Evolutionary conservation across 768 basidiomycete species (phyloP), one percentile per base, ranked within the genome.

Genomic region (Suillus subluteus): DNA sequence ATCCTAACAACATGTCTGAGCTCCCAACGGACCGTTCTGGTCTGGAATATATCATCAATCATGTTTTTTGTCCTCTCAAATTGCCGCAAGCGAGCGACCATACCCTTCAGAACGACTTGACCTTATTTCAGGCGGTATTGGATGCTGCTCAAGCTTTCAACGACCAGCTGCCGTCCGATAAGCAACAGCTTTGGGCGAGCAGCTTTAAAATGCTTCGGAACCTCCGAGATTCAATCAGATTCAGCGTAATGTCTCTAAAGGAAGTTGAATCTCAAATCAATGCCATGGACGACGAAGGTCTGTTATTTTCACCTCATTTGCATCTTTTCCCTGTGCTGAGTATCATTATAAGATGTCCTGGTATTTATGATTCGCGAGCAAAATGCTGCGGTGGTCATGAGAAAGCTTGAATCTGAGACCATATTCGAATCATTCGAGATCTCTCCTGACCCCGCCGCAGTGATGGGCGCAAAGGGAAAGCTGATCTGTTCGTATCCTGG

Each of bases 341-440:
- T 13, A 23, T 55, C 59, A 48, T 35, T 40, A 43, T 46, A 38
- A 86, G 86, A 80, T 58, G 70, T 77, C 11, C 63, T 82, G 5
- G 73, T 74, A 23, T 75, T 82, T 52, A 77, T 76, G 6, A 76
- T 87, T 43, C 75, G 74, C 26, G 77, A 79, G 0, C 87, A 87
- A 65, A 87, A 87, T 63, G 84, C 82, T 3, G 83, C 78, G 11
- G 64, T 87, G 6, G 72, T 86, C 16, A 67, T 84, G n/a, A 78
- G 82, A 44, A 75, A 73, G 62, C 62, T 63, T 13, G 54, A 66
- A 21, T 48, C 67, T 6, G 64, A 70, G 13, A 79, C 80, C 13
- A 65, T 77, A 35, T 80, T 83, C 64, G 86, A 87, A 68, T 72
- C 73, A 3, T 88, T 87, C 65, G 82, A 86, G 68, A 76, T 81